Evolutionary conservation across 2,329 filamentous ascomycete species (phyloP).

Genomic region (Exophiala sp.): DNA sequence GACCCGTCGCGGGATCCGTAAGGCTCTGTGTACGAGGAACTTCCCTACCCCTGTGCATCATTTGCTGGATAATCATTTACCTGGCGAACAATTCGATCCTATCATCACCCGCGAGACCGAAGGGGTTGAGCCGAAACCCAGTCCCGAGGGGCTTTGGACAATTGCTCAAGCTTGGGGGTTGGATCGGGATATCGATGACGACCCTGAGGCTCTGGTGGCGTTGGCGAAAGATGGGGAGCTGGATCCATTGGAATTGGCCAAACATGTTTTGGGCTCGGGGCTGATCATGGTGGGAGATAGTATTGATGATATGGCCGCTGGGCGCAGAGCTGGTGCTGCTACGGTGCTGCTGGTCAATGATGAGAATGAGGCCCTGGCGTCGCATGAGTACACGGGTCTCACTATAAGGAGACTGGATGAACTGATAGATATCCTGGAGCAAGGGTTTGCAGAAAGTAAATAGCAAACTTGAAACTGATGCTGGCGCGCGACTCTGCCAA

Average conservation of each 20-base stretch:
- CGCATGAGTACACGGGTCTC: constrained; percentile 71
- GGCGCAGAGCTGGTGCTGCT: constrained; percentile 72
- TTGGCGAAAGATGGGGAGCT: neutral
- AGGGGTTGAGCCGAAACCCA: constrained; percentile 26
- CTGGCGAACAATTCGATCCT: constrained; percentile 23
- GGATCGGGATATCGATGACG: constrained; percentile 7
- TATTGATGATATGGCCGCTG: constrained; percentile 89
- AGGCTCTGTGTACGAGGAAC: constrained; percentile 90
- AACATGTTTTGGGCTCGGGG: constrained; percentile 16
- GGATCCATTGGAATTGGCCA: constrained; percentile 46
- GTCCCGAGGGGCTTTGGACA: constrained; percentile 27
- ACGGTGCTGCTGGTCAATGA: constrained; percentile 84
- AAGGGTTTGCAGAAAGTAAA: constrained; percentile 58
- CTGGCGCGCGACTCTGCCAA: no score
- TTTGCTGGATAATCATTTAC: constrained; percentile 30
- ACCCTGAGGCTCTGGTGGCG: neutral
- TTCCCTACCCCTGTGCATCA: constrained; percentile 58
- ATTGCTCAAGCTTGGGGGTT: constrained; percentile 26
- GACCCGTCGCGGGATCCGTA: constrained; percentile 54
- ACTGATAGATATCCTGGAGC: constrained; percentile 66
- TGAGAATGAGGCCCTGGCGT: constrained; percentile 64
- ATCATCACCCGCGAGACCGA: constrained; percentile 28
- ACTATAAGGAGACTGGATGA: constrained; percentile 69
- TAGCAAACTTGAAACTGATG: no score
- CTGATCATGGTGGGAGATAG: constrained; percentile 57